Base-by-base conservation (phyloP, 805 yeast species). In the Ogataea dorogensis region DNA sequence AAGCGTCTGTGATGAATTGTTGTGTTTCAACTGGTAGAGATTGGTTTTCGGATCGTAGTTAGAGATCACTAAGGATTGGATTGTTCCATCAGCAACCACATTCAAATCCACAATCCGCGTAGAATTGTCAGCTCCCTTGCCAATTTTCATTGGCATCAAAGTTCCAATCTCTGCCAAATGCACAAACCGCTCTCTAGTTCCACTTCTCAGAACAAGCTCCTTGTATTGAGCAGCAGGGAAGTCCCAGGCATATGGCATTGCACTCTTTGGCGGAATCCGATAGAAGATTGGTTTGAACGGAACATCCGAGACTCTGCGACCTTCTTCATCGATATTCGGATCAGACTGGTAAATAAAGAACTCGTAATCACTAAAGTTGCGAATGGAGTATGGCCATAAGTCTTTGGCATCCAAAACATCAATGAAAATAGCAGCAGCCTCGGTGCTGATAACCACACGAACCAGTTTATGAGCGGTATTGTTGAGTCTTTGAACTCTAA, bases 161-260 rank as follows among this genome's bases (percentile, higher is more conserved):
- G 82, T 82, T 16, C 99, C 99, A 50, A 93, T 91, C 58, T 93
- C 98, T 0, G 95, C 93, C 34, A 93, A 62, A 51, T 87, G 94
- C 14, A 94, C 72, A 30, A 78, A 76, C 40, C 97, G 70, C 53
- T 84, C 89, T 18, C 81, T 69, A 1, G 85, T 84, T 31, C 81
- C 81, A 8, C 83, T 70, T 40, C 88, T 68, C 21, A 93, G 59
- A 3, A 87, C 71, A 20, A 93, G 62, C 53, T 89, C 96, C 57
- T 88, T 89, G 29, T 81, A 73, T 7, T 75, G 65, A 0, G 96
- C 97, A 34, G 94, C 87, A 1, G 98, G 98, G 61, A 75, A 93
- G 58, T 93, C 98, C 89, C 96, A 93, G 0, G 98, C 86, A 58
- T 93, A 93, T 0, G 98, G 96, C 98, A 93, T 93, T 2, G 87